These are phyloP conservation scores for Solanum medicagineum DNA, from an alignment of 257 asterid genomes.

Conservation along the genomic window DNA sequence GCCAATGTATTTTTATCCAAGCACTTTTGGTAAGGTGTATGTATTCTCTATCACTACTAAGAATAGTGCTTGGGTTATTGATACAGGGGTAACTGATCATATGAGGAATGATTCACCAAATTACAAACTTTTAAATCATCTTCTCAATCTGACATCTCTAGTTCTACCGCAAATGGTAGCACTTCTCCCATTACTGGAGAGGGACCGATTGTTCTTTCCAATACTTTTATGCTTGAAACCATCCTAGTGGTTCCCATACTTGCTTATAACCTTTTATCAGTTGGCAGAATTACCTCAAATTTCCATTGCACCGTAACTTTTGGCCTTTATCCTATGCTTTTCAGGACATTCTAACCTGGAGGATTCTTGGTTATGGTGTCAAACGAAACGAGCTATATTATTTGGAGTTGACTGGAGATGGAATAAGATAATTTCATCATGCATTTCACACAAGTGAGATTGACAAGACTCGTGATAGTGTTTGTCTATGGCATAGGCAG, in stretches of 20 bases:
- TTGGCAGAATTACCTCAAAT: neutral
- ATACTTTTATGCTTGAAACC: neutral
- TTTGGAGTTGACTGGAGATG: neutral
- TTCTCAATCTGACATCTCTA: neutral
- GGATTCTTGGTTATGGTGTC: constrained; percentile 11
- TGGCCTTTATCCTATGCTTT: neutral
- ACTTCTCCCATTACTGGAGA: neutral
- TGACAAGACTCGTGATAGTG: neutral
- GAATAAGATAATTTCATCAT: neutral
- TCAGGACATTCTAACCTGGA: neutral
- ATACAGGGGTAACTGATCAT: neutral
- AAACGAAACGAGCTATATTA: neutral
- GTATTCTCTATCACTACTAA: neutral
- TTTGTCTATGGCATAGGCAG: neutral
- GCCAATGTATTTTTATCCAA: neutral
- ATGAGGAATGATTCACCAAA: neutral
- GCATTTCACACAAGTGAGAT: neutral
- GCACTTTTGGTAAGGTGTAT: neutral
- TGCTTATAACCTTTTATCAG: neutral
- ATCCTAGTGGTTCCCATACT: neutral
- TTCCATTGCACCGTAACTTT: neutral
- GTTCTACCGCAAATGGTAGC: neutral
- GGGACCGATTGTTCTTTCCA: neutral
- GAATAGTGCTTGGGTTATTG: neutral
- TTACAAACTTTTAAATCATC: neutral